phyloP scores from a whole-genome alignment of 2,329 filamentous ascomycete species.

The Xylariaceae sp. region DNA sequence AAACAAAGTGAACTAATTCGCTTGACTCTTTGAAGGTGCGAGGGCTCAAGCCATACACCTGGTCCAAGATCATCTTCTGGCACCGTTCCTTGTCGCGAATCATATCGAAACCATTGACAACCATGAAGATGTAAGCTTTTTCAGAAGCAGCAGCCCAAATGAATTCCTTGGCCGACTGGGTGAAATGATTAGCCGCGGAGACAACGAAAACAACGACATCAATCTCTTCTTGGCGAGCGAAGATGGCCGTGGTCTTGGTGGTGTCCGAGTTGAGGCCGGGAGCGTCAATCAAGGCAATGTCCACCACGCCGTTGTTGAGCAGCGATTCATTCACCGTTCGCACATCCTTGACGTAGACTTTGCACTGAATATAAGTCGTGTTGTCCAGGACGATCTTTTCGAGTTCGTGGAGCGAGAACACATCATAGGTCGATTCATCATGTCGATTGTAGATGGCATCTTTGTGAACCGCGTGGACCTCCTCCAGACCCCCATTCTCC shows the following conservation, averaged over 20 bases:
- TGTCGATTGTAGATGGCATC: constrained; percentile 76
- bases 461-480: constrained; percentile 92
- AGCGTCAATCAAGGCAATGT: constrained; percentile 95
- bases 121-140: constrained; percentile 98
- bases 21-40: constrained; percentile 87
- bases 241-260: constrained; percentile 93
- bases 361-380: constrained; percentile 86
- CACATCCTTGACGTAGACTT: constrained; percentile 91
- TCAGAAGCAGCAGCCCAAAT: constrained; percentile 93
- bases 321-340: constrained; percentile 87
- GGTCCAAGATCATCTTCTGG: constrained; percentile 88
- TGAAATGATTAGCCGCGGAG: constrained; percentile 96
- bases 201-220: constrained; percentile 99
- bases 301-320: constrained; percentile 94
- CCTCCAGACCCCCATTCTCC: constrained; percentile 86
- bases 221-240: constrained; percentile 96
- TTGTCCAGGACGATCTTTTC: constrained; percentile 91
- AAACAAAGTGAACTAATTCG: constrained; percentile 96
- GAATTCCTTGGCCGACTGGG: constrained; percentile 94
- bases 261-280: constrained; percentile 95
- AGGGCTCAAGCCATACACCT: constrained; percentile 82
- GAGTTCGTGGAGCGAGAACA: constrained; percentile 71
- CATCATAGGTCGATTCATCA: constrained; percentile 91
- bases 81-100: constrained; percentile 90
- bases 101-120: constrained; percentile 94